Percentiles rank a stretch among this genome's conserved stretches.
Evolutionary conservation across 306 rosid species (phyloP).

Genomic region (Astragalus glycyphyllos): DNA sequence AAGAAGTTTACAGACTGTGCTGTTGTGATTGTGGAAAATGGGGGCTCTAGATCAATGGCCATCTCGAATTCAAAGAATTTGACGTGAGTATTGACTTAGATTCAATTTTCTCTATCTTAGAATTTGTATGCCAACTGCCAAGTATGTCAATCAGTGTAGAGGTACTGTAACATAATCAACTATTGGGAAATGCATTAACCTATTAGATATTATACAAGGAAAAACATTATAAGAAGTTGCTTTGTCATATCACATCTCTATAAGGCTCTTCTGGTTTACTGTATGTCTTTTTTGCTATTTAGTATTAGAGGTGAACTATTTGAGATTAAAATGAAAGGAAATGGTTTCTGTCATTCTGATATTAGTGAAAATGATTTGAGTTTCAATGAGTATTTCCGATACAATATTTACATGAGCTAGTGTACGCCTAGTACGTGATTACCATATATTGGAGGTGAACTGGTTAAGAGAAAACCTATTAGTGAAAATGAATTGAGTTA

Average conservation of each 20-base stretch:
- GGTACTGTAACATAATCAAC: slow-evolving; percentile 18
- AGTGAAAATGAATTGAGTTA: no score
- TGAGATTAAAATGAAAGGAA: no score
- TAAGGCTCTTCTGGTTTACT: slow-evolving; percentile 12
- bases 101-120: slow-evolving; percentile 16
- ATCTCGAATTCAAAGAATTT: slow-evolving; percentile 75
- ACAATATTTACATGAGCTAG: no score
- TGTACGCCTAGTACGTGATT: no score
- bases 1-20: slow-evolving; percentile 97
- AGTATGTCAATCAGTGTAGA: slow-evolving; percentile 24
- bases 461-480: no score
- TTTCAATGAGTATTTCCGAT: no score
- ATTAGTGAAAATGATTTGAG: no score
- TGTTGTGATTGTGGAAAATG: slow-evolving; percentile 89
- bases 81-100: slow-evolving; percentile 68
- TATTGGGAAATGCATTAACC: slow-evolving; percentile 29
- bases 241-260: slow-evolving; percentile 15
- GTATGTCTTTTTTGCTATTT: background rate
- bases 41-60: slow-evolving; percentile 94
- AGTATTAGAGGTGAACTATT: no score
- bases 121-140: slow-evolving; percentile 12
- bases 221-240: slow-evolving; percentile 24
- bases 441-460: no score
- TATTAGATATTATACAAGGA: slow-evolving; percentile 34
- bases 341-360: no score